Evolutionary conservation across 176 grass and related monocot genomes (phyloP).

Genomic region (Oryza brachyantha): DNA sequence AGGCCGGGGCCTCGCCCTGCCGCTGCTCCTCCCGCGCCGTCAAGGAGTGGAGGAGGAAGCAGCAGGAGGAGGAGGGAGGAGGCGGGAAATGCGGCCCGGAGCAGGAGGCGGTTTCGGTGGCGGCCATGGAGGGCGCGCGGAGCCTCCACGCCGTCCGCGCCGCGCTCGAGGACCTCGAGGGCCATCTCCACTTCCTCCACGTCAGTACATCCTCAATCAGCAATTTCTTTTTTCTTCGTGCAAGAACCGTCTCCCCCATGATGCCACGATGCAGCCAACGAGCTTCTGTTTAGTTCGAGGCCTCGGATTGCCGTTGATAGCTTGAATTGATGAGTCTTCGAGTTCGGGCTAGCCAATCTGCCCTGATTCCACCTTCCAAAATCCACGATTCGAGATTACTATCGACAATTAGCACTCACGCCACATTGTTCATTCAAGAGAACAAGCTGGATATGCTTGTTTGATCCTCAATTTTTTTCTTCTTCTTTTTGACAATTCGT

Average conservation of each 20-base stretch:
- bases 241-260: not conserved
- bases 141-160: slow-evolving; percentile 65
- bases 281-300: not conserved
- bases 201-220: slow-evolving; percentile 35
- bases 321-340: not conserved
- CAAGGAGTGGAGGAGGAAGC: slow-evolving; percentile 10
- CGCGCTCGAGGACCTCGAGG: slow-evolving; percentile 81
- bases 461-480: slow-evolving; percentile 4
- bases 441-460: not conserved
- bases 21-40: slow-evolving; percentile 6
- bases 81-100: not conserved
- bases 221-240: not conserved
- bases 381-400: not conserved
- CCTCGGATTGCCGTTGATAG: not conserved
- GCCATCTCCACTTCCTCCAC: slow-evolving; percentile 72
- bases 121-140: slow-evolving; percentile 45
- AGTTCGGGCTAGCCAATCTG: not conserved
- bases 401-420: not conserved
- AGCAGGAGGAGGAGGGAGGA: not conserved
- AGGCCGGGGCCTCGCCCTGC: not conserved
- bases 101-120: not conserved
- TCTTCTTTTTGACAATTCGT: not conserved
- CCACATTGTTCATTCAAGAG: not conserved
- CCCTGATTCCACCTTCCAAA: not conserved
- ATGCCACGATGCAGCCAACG: not conserved